Evolutionary conservation across 148 eudicot species (phyloP).

Genomic region (Camellia granthamiana): DNA sequence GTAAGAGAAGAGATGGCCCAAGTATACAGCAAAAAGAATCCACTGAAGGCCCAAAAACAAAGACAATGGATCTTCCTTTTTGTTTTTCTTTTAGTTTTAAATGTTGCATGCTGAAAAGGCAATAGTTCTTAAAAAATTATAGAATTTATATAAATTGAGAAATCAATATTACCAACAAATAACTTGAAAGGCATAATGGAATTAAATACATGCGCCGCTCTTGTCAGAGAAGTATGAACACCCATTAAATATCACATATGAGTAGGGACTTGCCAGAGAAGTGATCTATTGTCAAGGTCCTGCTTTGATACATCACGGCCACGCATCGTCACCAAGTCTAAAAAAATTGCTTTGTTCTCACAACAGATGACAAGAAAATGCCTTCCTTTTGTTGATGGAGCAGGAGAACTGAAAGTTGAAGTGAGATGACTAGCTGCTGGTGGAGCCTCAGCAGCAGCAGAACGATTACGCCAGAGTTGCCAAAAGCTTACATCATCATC

Average conservation of each 20-base stretch:
- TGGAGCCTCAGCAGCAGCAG: slow-evolving; percentile 95
- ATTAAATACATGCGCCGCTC: too few species aligned
- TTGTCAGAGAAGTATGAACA: neutral
- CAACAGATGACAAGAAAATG: slow-evolving; percentile 97
- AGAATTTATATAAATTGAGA: too few species aligned
- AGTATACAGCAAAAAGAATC: too few species aligned
- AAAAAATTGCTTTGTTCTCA: slow-evolving; percentile 89
- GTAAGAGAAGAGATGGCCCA: too few species aligned
- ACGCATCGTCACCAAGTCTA: slow-evolving; percentile 97
- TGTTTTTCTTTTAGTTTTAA: too few species aligned
- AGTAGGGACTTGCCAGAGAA: slow-evolving; percentile 64
- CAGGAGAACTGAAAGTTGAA: slow-evolving; percentile 63
- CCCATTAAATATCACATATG: neutral
- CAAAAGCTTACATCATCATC: slow-evolving; percentile 94
- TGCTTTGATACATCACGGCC: slow-evolving; percentile 99
- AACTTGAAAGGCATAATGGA: too few species aligned
- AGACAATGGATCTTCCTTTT: too few species aligned
- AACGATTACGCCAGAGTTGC: slow-evolving; percentile 81
- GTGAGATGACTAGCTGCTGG: slow-evolving; percentile 69
- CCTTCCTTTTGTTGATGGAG: slow-evolving; percentile 93
- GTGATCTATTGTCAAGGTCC: slow-evolving; percentile 88
- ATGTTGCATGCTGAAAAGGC: too few species aligned
- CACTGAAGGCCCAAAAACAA: too few species aligned
- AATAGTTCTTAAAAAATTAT: too few species aligned
- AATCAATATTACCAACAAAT: too few species aligned